phyloP scores from a whole-genome alignment of 1,284 basidiomycete genomes.

The Puccinia novopanici region DNA sequence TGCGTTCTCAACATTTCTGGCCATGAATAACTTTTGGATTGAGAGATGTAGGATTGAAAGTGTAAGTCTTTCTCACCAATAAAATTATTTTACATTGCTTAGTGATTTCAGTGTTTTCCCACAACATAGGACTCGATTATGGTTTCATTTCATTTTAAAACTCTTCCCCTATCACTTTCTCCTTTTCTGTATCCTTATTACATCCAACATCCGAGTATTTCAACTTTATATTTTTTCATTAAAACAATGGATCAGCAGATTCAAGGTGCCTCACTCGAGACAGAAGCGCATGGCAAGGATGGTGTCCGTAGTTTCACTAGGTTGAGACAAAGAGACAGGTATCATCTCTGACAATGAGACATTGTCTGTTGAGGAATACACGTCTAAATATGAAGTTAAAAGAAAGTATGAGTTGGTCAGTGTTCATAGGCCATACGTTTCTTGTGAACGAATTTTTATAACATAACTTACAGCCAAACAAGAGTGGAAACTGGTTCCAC shows the following conservation, averaged over 20 bases:
- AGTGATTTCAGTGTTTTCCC: no score
- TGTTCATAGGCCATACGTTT: neutral
- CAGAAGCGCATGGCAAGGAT: slow-evolving; percentile 96
- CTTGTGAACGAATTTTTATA: neutral
- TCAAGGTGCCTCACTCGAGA: slow-evolving; percentile 91
- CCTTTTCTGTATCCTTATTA: no score
- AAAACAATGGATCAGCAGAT: no score
- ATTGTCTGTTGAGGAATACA: slow-evolving; percentile 98
- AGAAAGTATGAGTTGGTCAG: slow-evolving; percentile 1
- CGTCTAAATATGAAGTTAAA: slow-evolving; percentile 62
- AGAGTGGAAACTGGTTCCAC: slow-evolving; percentile 97
- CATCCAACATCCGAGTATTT: no score
- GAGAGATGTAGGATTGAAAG: no score
- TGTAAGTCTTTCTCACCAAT: no score
- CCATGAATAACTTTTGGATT: no score
- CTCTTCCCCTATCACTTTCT: no score
- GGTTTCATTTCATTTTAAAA: no score
- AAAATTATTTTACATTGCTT: no score
- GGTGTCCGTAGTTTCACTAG: slow-evolving; percentile 97
- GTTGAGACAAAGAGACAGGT: slow-evolving; percentile 94
- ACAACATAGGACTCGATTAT: no score
- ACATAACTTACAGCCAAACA: slow-evolving; percentile 71
- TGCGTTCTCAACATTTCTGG: neutral
- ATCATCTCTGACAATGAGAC: slow-evolving; percentile 98
- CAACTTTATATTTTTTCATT: no score